Base-by-base conservation (phyloP, 2,329 filamentous ascomycete species). In the Pyricularia sp. region DNA sequence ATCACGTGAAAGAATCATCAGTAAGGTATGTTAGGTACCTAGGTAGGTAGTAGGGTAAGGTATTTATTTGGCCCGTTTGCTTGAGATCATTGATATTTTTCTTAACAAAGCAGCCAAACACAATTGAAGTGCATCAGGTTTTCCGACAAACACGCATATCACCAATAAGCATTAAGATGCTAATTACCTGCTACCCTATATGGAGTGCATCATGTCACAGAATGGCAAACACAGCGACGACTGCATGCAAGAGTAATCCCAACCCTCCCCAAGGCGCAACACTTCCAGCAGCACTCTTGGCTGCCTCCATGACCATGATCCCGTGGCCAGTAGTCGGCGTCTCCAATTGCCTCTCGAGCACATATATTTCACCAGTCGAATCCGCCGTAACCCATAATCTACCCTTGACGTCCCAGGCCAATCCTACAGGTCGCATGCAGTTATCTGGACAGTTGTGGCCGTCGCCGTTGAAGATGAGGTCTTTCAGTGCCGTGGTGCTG, bases 301-400 rank as follows among this genome's bases (percentile, higher is more conserved):
- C 64, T 25, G 50, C 26, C 42, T 59, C 33, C 20, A 70, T 71
- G 26, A 74, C 72, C 70, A 74, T 69, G 20, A 68, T 70, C 9
- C 72, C 71, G 33, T 68, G 67, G 10, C 68, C 69, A 26, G 70
- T 36, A 7, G 70, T 71, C 30, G 72, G 68, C 1, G 50, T 69
- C 2, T 36, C 69, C 65, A 20, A 58, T 20, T 65, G 70, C 67
- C 69, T 70, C 61, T 76, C 70, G 65, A 87, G 73, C 2, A 90
- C 82, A 72, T 86, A 90, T 50, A 91, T 83, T 79, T 91, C 88
- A 3, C 88, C 88, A 0, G 87, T 88, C 14, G 81, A 76, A 75
- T 91, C 88, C 2, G 83, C 86, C 64, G 81, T 84, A 79, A 90
- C 83, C 79, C 85, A 91, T 12, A 91, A 77, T 3, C 88, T 78